Conservation (phyloP, 306 rosid species). For the Dryas octopetala region DNA sequence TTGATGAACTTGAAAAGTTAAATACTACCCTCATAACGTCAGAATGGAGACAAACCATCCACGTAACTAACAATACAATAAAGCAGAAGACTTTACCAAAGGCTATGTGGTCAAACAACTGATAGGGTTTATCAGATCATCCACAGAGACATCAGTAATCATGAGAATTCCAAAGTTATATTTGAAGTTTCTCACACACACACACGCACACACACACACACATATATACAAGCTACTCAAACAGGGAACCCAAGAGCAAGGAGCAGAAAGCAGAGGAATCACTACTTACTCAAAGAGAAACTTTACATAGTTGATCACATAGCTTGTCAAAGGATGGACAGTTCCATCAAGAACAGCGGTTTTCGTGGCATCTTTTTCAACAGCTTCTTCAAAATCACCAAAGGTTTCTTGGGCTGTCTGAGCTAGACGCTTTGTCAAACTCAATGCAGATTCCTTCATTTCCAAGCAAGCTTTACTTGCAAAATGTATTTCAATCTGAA, state of each 20-base stretch:
- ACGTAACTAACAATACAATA: not conserved
- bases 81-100: not conserved
- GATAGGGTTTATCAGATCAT: not conserved
- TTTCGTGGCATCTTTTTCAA: constrained; percentile 93
- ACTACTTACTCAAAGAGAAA: constrained; percentile 81
- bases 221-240: not conserved
- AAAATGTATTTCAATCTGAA: constrained; percentile 62
- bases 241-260: constrained; percentile 3
- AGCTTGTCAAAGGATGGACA: constrained; percentile 96
- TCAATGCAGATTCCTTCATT: constrained; percentile 77
- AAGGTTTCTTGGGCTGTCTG: constrained; percentile 97
- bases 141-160: not conserved
- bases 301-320: constrained; percentile 91
- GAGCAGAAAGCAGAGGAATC: constrained; percentile 16
- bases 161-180: not conserved
- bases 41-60: not conserved
- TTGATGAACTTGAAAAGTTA: not conserved
- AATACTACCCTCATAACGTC: not conserved
- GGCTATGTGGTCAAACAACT: not conserved
- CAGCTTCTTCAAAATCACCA: constrained; percentile 97
- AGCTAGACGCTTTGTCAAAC: constrained; percentile 77
- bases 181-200: not conserved
- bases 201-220: too few relatives aligned
- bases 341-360: constrained; percentile 94
- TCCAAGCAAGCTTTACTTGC: constrained; percentile 70